Evolutionary conservation across 2,329 filamentous ascomycete species (phyloP).

Genomic region (Neofusicoccum ribis): DNA sequence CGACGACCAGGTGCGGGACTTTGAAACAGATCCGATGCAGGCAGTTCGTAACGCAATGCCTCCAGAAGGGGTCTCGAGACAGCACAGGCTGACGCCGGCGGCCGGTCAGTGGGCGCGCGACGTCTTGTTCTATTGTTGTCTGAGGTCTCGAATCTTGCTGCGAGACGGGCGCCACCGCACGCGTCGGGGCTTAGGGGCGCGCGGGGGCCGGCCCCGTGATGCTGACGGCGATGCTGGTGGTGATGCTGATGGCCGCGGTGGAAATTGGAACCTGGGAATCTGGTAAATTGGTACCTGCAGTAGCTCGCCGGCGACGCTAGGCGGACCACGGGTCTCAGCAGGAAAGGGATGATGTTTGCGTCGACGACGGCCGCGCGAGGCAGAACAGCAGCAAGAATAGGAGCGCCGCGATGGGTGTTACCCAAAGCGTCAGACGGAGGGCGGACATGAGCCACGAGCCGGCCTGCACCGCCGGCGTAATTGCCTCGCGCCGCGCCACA

Average conservation of each 20-base stretch:
- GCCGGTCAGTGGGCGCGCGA: not conserved
- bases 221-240: not conserved
- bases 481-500: not conserved
- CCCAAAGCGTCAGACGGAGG: not conserved
- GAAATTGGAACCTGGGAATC: not conserved
- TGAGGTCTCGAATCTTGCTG: not conserved
- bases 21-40: constrained; percentile 7
- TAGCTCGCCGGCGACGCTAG: not conserved
- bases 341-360: not conserved
- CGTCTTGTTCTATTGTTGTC: constrained; percentile 1
- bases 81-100: not conserved
- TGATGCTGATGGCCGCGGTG: constrained; percentile 10
- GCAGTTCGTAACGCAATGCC: constrained; percentile 2
- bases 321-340: not conserved
- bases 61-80: not conserved
- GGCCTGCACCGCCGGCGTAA: constrained; percentile 1
- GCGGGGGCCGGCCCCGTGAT: not conserved
- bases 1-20: not conserved
- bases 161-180: not conserved
- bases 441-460: not conserved
- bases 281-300: not conserved
- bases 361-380: not conserved
- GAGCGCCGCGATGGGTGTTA: not conserved
- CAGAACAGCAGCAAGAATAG: not conserved
- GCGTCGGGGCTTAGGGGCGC: not conserved